phyloP scores from a whole-genome alignment of 306 rosid genomes.

The Acacia melanoxylon region DNA sequence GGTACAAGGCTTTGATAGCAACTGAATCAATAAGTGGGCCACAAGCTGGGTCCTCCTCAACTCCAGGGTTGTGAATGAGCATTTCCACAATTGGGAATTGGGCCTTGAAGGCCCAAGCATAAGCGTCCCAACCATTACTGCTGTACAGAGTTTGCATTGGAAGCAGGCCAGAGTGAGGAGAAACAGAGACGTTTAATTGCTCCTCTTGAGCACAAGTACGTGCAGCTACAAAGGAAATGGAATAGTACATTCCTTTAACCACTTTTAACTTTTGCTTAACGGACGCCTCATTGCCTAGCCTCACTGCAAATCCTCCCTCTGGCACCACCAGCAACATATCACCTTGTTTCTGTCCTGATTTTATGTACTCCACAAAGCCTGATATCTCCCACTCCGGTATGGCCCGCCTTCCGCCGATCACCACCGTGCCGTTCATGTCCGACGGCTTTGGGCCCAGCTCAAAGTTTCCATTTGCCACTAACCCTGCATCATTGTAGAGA shows the following conservation, averaged over 20 bases:
- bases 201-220: constrained; percentile 97
- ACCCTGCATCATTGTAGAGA: constrained; percentile 46
- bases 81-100: constrained; percentile 40
- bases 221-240: constrained; percentile 85
- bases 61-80: constrained; percentile 87
- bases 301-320: constrained; percentile 84
- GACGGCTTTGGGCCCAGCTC: constrained; percentile 69
- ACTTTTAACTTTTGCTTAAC: constrained; percentile 72
- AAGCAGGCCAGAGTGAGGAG: constrained; percentile 77
- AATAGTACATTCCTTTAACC: constrained; percentile 64
- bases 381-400: constrained; percentile 85
- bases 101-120: constrained; percentile 84
- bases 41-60: constrained; percentile 94
- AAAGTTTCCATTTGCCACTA: constrained; percentile 76
- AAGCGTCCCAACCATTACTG: constrained; percentile 90
- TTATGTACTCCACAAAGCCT: constrained; percentile 87
- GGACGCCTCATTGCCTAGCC: constrained; percentile 92
- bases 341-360: constrained; percentile 94
- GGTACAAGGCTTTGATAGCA: constrained; percentile 67
- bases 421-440: constrained; percentile 72
- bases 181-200: constrained; percentile 66
- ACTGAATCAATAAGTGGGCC: constrained; percentile 89
- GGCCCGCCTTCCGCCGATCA: constrained; percentile 56
- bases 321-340: constrained; percentile 97
- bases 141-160: constrained; percentile 90